Base-by-base conservation (phyloP, 2,329 filamentous ascomycete genomes). In the Colletotrichum orbiculare region DNA sequence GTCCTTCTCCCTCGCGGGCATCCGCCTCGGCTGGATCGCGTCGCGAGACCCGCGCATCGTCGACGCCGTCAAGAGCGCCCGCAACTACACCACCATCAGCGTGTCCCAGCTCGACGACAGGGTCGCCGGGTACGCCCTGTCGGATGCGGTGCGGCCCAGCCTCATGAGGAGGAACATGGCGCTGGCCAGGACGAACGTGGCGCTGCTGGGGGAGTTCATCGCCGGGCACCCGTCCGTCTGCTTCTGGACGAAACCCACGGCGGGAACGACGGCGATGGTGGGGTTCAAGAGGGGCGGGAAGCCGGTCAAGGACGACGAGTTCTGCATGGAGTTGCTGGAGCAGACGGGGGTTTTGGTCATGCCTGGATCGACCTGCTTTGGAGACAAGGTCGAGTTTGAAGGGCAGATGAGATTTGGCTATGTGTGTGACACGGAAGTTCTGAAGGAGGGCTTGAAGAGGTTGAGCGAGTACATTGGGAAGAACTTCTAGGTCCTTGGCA, bases 31-130 rank as follows among this genome's bases (percentile, higher is more conserved):
- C 33, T 97, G 94, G 94, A 83, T 95, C 62, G 92, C 91, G 3
- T 90, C 89, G 12, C 87, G 87, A 39, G 86, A 79, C 75, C 72
- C 74, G 4, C 78, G 79, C 0, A 82, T 96, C 62, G 84, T 95
- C 58, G 85, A 88, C 49, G 80, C 83, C 9, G 83, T 91, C 67
- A 87, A 89, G 8, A 77, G 80, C 13, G 89, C 89, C 2, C 83
- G 93, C 42, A 90, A 96, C 75, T 96, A 96, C 80, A 96, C 92
- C 2, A 94, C 91, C 15, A 96, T 96, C 71, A 91, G 90, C 43
- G 92, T 96, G 0, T 92, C 91, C 13, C 88, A 90, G 72, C 79
- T 97, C 6, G 92, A 96, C 74, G 92, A 97, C 74, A 85, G 86
- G 52, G 82, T 97, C 7, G 93, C 93, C 3, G 85, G 86, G 33